Percentiles rank a stretch among this genome's conserved stretches.
Conservation (phyloP, 2,329 filamentous ascomycete species). For the Zarea fungicola region DNA sequence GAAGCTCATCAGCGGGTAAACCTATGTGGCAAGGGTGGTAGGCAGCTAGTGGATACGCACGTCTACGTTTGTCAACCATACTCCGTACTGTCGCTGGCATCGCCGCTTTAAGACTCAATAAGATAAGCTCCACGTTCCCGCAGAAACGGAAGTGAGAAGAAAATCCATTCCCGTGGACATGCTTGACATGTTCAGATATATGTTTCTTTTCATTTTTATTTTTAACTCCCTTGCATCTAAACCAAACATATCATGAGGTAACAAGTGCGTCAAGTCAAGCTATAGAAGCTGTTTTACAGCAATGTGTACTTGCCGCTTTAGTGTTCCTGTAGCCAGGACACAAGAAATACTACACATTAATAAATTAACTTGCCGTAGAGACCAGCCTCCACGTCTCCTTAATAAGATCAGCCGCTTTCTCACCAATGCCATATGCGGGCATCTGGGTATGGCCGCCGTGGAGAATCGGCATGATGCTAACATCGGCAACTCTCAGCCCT, state of each 20-base stretch:
- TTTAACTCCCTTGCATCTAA: neutral
- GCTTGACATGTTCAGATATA: too few species aligned
- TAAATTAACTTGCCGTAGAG: neutral
- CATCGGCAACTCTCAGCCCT: conserved; percentile 49
- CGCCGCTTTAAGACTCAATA: conserved; percentile 1
- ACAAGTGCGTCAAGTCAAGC: too few species aligned
- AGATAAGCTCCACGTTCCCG: too few species aligned
- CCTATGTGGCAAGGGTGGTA: conserved; percentile 9
- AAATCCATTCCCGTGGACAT: too few species aligned
- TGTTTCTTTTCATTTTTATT: neutral
- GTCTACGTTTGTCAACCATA: conserved; percentile 11
- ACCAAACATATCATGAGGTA: too few species aligned
- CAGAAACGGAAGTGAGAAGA: too few species aligned
- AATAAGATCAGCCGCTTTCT: conserved; percentile 45
- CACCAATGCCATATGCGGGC: conserved; percentile 53
- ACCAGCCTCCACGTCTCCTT: conserved; percentile 26
- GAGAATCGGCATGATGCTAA: conserved; percentile 46
- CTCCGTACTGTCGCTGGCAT: neutral
- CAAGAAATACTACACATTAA: neutral
- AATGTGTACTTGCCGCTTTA: neutral
- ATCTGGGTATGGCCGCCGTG: conserved; percentile 48
- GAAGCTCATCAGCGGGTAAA: conserved; percentile 4
- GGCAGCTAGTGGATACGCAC: conserved; percentile 13
- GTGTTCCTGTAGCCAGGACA: too few species aligned
- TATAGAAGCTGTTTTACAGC: too few species aligned